Percentiles rank a stretch among this genome's conserved stretches.
phyloP scores from a whole-genome alignment of 2,329 filamentous ascomycete species.

The Ilyonectria robusta region DNA sequence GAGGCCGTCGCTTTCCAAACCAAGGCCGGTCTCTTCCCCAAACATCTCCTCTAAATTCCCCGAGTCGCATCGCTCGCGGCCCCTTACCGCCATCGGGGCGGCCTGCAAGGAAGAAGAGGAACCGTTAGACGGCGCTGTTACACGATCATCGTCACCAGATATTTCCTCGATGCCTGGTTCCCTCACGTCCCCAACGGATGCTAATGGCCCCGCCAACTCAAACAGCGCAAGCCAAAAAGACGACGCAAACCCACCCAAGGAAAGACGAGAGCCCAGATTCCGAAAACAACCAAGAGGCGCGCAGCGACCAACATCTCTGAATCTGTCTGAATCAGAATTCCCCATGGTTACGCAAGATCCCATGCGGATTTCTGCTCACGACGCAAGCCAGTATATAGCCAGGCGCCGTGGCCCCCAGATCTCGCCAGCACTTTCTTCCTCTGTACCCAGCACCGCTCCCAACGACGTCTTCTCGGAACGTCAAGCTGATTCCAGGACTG shows the following conservation, averaged over 20 bases:
- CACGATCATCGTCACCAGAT: slow-evolving; percentile 3
- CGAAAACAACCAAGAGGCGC: slow-evolving; percentile 6
- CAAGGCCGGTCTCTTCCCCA: slow-evolving; percentile 16
- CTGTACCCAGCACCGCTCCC: slow-evolving; percentile 68
- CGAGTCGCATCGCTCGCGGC: background rate
- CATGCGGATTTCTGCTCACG: slow-evolving; percentile 49
- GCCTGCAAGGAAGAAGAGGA: slow-evolving; percentile 12
- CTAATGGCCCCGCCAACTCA: slow-evolving; percentile 2
- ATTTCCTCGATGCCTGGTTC: background rate
- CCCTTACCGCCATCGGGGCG: background rate
- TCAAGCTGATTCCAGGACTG: slow-evolving; percentile 15
- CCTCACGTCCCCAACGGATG: background rate
- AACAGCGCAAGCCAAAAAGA: background rate
- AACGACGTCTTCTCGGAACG: slow-evolving; percentile 58
- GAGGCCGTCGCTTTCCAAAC: slow-evolving; percentile 3
- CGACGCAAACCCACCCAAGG: slow-evolving; percentile 1
- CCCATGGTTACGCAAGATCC: slow-evolving; percentile 58
- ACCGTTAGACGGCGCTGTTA: background rate
- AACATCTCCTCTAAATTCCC: slow-evolving; percentile 6
- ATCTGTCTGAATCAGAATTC: slow-evolving; percentile 59
- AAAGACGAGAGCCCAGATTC: slow-evolving; percentile 8
- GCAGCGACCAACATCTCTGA: slow-evolving; percentile 21
- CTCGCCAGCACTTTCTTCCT: slow-evolving; percentile 49
- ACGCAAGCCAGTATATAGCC: slow-evolving; percentile 10
- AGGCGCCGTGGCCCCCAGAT: slow-evolving; percentile 19